Percentiles rank a stretch among this genome's conserved stretches.
phyloP scores from a whole-genome alignment of 257 asterid genomes.

The Solanum lignicaule region DNA sequence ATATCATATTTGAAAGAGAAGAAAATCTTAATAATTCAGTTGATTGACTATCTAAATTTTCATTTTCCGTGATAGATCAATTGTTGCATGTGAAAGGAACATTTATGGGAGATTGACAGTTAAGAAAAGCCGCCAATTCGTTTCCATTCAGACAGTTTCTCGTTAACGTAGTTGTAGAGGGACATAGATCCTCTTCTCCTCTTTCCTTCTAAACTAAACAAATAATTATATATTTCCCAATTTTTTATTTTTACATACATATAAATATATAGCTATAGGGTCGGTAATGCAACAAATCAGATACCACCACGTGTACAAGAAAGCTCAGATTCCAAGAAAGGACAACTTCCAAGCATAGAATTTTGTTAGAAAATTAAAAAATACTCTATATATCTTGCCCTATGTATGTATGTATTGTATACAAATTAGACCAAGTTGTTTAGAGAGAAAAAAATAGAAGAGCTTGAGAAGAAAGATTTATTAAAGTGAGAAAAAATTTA shows the following conservation, averaged over 20 bases:
- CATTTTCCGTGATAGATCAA: too few species aligned
- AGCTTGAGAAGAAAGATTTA: conserved; percentile 24
- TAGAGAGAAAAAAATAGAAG: neutral
- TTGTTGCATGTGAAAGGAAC: conserved; percentile 20
- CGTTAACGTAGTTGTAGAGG: conserved; percentile 4
- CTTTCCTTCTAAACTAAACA: neutral
- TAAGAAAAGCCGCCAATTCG: conserved; percentile 33
- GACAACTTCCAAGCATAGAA: conserved; percentile 8
- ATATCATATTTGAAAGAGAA: too few species aligned
- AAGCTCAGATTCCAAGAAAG: conserved; percentile 33
- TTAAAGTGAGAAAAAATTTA: conserved; percentile 23
- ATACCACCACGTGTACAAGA: conserved; percentile 23
- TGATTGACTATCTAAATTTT: too few species aligned
- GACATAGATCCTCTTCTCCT: neutral
- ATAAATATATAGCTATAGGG: neutral
- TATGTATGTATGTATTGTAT: neutral
- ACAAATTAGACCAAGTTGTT: neutral
- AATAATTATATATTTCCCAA: neutral
- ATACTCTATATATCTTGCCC: neutral
- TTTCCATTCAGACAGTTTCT: neutral
- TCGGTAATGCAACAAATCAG: conserved; percentile 20
- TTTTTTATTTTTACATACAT: neutral
- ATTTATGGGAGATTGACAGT: conserved; percentile 7
- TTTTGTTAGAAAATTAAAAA: neutral
- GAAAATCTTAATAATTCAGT: too few species aligned